A percentile compares a stretch with the other conserved stretches of the same genome.
Conservation (phyloP, 2,329 filamentous ascomycete genomes). For the Curvularia eragrostidis region DNA sequence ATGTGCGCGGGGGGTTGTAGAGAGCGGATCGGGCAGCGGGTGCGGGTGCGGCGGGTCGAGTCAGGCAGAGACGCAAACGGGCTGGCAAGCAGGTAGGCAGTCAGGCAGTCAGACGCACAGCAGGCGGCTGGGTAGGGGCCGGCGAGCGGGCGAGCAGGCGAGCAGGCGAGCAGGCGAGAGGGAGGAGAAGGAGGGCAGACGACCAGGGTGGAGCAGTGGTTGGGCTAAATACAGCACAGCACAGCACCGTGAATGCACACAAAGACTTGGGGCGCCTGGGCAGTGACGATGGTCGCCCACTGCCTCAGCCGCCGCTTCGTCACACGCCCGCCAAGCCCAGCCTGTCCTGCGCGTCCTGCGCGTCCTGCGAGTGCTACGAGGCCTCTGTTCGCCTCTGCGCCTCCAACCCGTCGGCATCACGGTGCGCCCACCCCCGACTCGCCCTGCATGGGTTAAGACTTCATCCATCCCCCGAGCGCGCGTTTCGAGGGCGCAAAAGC, state of each 20-base stretch:
- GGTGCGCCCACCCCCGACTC: constrained; percentile 10
- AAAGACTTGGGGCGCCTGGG: constrained; percentile 10
- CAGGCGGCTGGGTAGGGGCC: background rate
- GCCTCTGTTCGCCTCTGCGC: background rate
- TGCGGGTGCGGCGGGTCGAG: constrained; percentile 18
- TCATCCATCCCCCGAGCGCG: constrained; percentile 1
- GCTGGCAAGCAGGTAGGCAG: background rate
- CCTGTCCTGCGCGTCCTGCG: background rate
- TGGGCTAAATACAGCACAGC: background rate
- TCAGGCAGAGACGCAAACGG: constrained; percentile 1
- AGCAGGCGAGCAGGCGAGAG: background rate
- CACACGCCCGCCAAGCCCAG: constrained; percentile 12
- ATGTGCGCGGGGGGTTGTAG: background rate
- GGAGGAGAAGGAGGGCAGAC: background rate
- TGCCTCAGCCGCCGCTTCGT: too few relatives aligned
- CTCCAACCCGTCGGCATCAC: constrained; percentile 11
- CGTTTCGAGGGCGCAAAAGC: constrained; percentile 6
- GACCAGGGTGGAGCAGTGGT: background rate
- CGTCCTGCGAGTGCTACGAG: too few relatives aligned
- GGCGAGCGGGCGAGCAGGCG: too few relatives aligned
- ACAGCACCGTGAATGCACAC: background rate
- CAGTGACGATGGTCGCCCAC: constrained; percentile 5
- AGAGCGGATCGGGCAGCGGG: constrained; percentile 10
- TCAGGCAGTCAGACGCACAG: background rate
- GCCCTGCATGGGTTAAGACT: constrained; percentile 7